Percentiles rank a stretch among this genome's conserved stretches.
phyloP scores from a whole-genome alignment of 2,329 filamentous ascomycete genomes.

The Pseudocercospora fuligena region DNA sequence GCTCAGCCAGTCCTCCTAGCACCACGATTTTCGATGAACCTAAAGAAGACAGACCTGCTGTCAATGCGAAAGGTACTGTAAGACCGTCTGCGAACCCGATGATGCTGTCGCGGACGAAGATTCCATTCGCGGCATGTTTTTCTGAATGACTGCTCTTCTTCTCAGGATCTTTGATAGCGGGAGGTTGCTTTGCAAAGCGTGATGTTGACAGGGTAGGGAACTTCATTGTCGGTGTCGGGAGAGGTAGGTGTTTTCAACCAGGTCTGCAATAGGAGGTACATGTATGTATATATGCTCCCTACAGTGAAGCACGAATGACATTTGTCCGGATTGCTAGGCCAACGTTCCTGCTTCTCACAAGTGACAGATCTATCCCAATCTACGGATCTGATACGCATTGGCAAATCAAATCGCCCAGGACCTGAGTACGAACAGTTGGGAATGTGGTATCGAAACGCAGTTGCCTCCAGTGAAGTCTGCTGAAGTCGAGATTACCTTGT shows the following conservation, averaged over 20 bases:
- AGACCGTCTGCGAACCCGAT: slow-evolving; percentile 79
- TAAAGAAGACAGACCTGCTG: slow-evolving; percentile 68
- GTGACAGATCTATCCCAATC: neutral
- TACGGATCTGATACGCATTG: slow-evolving; percentile 7
- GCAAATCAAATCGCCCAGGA: neutral
- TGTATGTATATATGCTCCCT: neutral
- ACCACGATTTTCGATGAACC: slow-evolving; percentile 43
- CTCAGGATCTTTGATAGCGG: neutral
- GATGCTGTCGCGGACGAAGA: slow-evolving; percentile 66
- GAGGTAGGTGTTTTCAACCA: neutral
- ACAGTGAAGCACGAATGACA: slow-evolving; percentile 15
- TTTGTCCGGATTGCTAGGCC: neutral
- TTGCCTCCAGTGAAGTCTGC: slow-evolving; percentile 10
- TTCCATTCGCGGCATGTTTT: slow-evolving; percentile 39
- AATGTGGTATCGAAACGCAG: neutral
- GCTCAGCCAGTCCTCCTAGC: slow-evolving; percentile 72
- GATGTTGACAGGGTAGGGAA: neutral
- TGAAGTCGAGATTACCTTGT: slow-evolving; percentile 3
- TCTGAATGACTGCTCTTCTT: slow-evolving; percentile 17
- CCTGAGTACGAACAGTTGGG: neutral
- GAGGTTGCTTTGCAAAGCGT: slow-evolving; percentile 7
- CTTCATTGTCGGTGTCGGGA: neutral
- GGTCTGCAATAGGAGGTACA: too few species aligned
- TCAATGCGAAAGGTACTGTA: slow-evolving; percentile 79
- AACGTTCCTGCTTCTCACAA: neutral